Conservation (phyloP, 257 asterid species). For the Nicotiana attenuata region DNA sequence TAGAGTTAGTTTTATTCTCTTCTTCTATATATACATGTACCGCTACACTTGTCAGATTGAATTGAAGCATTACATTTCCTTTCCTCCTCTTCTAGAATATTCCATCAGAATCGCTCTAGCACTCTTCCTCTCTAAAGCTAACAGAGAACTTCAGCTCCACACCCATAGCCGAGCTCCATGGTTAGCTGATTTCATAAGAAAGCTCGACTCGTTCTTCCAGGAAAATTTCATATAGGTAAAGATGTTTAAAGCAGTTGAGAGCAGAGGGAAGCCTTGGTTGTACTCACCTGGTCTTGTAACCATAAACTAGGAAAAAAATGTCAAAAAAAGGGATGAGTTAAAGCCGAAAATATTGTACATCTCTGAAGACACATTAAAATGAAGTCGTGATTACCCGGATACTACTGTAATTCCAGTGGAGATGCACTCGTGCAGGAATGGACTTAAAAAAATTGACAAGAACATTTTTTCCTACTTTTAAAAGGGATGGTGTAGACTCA, state of each 20-base stretch:
- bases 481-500: too few relatives aligned
- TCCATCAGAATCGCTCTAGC: too few relatives aligned
- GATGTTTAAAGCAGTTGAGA: background rate
- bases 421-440: background rate
- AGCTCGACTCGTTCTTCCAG: background rate
- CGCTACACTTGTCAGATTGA: too few relatives aligned
- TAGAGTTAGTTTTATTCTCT: too few relatives aligned
- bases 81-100: too few relatives aligned
- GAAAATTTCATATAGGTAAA: background rate
- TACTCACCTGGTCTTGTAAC: background rate
- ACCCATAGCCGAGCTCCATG: too few relatives aligned
- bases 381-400: background rate
- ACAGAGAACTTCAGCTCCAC: too few relatives aligned
- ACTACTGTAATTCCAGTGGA: background rate
- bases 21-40: too few relatives aligned
- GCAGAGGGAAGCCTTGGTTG: background rate
- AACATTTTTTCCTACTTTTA: background rate
- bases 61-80: too few relatives aligned
- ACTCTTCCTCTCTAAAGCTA: too few relatives aligned
- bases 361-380: background rate
- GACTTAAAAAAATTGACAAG: background rate
- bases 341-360: background rate
- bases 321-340: background rate
- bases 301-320: background rate
- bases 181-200: background rate